These are phyloP conservation scores for Ettlia oleoabundans DNA, from an alignment of 139 green algal species.

Conservation along the genomic window DNA sequence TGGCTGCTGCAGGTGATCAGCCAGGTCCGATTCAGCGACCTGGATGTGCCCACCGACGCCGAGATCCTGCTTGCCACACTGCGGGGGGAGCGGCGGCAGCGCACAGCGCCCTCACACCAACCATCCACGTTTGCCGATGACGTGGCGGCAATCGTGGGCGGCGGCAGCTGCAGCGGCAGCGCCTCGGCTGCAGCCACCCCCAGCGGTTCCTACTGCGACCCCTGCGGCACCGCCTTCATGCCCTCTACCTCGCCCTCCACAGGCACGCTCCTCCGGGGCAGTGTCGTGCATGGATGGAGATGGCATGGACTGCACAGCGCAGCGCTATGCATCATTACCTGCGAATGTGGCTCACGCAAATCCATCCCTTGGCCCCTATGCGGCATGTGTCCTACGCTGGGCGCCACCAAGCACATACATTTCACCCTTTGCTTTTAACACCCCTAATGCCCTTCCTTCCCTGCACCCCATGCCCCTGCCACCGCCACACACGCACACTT, in stretches of 20 bases:
- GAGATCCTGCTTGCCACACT: slow-evolving; percentile 60
- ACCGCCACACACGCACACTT: not conserved
- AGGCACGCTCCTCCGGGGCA: not conserved
- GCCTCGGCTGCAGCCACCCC: not conserved
- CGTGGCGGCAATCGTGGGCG: slow-evolving; percentile 47
- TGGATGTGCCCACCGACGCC: slow-evolving; percentile 67
- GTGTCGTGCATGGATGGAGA: too few relatives aligned
- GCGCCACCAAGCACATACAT: too few relatives aligned
- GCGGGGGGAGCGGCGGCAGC: slow-evolving; percentile 34
- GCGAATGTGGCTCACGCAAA: too few relatives aligned
- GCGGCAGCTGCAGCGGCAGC: not conserved
- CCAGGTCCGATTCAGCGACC: slow-evolving; percentile 67
- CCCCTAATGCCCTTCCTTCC: not conserved
- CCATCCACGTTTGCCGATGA: slow-evolving; percentile 63
- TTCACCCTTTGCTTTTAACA: not conserved
- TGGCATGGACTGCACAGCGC: not conserved
- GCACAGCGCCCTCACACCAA: slow-evolving; percentile 20
- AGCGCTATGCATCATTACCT: not conserved
- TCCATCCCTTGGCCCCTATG: too few relatives aligned
- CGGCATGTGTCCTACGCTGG: too few relatives aligned
- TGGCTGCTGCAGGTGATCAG: slow-evolving; percentile 39
- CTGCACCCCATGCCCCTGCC: not conserved
- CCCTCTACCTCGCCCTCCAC: slow-evolving; percentile 19
- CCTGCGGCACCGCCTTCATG: not conserved
- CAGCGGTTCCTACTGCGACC: not conserved